phyloP scores from a whole-genome alignment of 805 yeast species.

The Teunomyces tritomae region DNA sequence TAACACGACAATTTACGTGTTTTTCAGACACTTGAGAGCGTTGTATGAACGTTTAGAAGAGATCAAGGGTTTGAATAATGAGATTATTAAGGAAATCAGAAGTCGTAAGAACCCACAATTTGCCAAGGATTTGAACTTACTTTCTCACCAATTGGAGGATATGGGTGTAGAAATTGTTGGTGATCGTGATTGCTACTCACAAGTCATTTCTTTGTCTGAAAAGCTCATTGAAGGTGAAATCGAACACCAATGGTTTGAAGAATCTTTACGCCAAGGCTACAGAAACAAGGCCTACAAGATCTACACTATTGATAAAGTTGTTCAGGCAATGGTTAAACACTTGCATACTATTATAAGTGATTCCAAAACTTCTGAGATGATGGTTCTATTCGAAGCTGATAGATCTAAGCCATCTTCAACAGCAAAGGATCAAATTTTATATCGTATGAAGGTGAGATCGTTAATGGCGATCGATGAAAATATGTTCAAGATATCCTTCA shows the following conservation, averaged over 20 bases:
- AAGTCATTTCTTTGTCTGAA: constrained; percentile 72
- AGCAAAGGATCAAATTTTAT: constrained; percentile 83
- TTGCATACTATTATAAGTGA: constrained; percentile 83
- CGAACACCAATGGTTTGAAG: constrained; percentile 95
- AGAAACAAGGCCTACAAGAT: constrained; percentile 89
- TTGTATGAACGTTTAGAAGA: constrained; percentile 78
- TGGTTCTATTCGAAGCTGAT: constrained; percentile 80
- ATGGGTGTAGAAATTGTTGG: constrained; percentile 74
- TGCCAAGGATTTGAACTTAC: constrained; percentile 81
- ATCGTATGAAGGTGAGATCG: constrained; percentile 82
- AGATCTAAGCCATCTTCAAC: constrained; percentile 62
- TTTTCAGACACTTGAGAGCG: constrained; percentile 81
- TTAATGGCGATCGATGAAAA: constrained; percentile 81
- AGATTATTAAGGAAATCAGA: constrained; percentile 70
- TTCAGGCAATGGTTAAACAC: constrained; percentile 71
- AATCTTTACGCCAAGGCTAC: constrained; percentile 90
- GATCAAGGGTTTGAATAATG: constrained; percentile 66
- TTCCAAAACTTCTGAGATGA: constrained; percentile 72
- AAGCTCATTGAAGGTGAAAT: constrained; percentile 82
- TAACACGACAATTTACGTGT: constrained; percentile 84
- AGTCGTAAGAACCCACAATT: constrained; percentile 64
- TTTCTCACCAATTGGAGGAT: constrained; percentile 77
- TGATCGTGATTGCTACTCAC: constrained; percentile 63
- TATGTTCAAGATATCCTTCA: constrained; percentile 82
- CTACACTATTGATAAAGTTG: constrained; percentile 89